Percentiles rank a stretch among this genome's conserved stretches.
Conservation (phyloP, 2,329 filamentous ascomycete genomes). For the Botrytis galanthina region DNA sequence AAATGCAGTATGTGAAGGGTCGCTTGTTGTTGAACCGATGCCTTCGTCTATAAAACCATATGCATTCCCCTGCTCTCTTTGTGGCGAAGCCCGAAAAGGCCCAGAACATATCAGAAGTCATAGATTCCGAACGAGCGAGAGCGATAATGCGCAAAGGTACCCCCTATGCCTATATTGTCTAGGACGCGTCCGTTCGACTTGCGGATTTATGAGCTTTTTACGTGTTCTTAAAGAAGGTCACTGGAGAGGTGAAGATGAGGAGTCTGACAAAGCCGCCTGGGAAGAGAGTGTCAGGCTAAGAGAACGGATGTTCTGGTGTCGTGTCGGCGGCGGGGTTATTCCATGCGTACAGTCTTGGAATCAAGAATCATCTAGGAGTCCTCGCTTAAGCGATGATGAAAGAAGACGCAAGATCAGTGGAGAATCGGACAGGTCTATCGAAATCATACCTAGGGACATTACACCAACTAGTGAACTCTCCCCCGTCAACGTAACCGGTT, state of each 20-base stretch:
- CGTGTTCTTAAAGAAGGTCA: constrained; percentile 90
- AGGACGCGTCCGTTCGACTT: constrained; percentile 77
- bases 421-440: constrained; percentile 35
- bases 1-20: constrained; percentile 78
- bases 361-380: constrained; percentile 29
- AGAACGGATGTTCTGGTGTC: constrained; percentile 96
- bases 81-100: constrained; percentile 76
- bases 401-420: constrained; percentile 34
- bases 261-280: constrained; percentile 86
- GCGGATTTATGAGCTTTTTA: constrained; percentile 89
- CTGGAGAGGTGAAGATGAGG: constrained; percentile 78
- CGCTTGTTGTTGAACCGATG: constrained; percentile 85
- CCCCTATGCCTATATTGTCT: constrained; percentile 89
- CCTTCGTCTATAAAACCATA: constrained; percentile 53
- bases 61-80: constrained; percentile 66
- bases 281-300: constrained; percentile 87
- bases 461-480: constrained; percentile 30
- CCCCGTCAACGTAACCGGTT: constrained; percentile 15
- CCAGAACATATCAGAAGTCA: constrained; percentile 73
- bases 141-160: constrained; percentile 81
- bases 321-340: constrained; percentile 86
- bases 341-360: constrained; percentile 46
- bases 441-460: constrained; percentile 36
- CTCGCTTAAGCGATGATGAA: constrained; percentile 35
- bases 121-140: constrained; percentile 85